phyloP scores from a whole-genome alignment of 1,284 basidiomycete genomes.

The Polyporus tsugae region DNA sequence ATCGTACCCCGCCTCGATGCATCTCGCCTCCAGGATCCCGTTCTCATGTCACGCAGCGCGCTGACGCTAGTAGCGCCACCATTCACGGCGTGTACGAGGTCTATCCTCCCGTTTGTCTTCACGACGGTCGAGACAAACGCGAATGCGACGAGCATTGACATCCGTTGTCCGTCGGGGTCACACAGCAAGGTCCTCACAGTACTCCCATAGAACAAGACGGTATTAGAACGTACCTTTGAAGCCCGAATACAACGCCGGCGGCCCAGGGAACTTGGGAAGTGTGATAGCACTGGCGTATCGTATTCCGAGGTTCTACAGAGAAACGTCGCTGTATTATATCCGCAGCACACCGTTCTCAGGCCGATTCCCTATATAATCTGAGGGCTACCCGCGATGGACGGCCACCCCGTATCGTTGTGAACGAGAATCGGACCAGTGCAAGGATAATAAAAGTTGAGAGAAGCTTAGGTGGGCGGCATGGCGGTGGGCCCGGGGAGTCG shows the following conservation, averaged over 20 bases:
- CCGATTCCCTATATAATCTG: not conserved
- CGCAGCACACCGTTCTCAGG: slow-evolving; percentile 7
- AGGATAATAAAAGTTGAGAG: not conserved
- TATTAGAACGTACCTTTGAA: not conserved
- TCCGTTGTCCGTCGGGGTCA: not conserved
- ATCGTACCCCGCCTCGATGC: slow-evolving; percentile 9
- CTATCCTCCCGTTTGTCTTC: not conserved
- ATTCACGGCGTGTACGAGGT: not conserved
- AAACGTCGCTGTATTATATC: not conserved
- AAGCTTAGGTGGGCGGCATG: not conserved
- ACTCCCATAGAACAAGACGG: not conserved
- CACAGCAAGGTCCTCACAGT: no score
- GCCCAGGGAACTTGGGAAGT: slow-evolving; percentile 6
- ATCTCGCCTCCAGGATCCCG: slow-evolving; percentile 3
- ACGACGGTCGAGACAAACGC: slow-evolving; percentile 2
- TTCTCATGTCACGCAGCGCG: slow-evolving; percentile 10
- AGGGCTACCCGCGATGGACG: not conserved
- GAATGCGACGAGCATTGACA: not conserved
- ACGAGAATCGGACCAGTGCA: not conserved
- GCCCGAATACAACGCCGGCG: not conserved
- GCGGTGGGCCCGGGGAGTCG: slow-evolving; percentile 1
- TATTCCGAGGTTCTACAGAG: slow-evolving; percentile 3
- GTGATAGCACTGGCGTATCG: not conserved
- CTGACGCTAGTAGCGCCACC: not conserved
- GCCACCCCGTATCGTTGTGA: not conserved